phyloP scores from a whole-genome alignment of 495 filamentous ascomycete species.

The Daldinia bambusicola region DNA sequence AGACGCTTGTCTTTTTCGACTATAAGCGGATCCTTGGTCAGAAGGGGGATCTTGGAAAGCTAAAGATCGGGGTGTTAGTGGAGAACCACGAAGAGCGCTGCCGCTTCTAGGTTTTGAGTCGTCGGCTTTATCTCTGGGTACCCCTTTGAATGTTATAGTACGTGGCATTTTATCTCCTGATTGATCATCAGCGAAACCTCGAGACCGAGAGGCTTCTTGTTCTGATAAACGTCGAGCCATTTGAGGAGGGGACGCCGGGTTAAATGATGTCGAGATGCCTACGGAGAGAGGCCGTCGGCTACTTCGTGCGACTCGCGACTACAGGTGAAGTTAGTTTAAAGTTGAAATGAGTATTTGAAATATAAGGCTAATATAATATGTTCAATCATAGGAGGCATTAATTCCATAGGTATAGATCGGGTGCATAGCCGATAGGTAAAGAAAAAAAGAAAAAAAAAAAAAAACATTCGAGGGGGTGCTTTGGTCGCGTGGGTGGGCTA shows the following conservation, averaged over 20 bases:
- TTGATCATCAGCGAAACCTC: constrained; percentile 45
- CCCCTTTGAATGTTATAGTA: constrained; percentile 47
- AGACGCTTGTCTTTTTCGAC: constrained; percentile 51
- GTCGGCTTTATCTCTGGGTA: constrained; percentile 44
- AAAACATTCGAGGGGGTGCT: background rate
- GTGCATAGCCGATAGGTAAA: too few species aligned
- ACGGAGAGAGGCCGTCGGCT: constrained; percentile 59
- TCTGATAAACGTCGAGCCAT: constrained; percentile 58
- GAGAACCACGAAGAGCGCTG: constrained; percentile 52
- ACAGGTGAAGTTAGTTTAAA: constrained; percentile 30
- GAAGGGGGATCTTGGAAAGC: constrained; percentile 55
- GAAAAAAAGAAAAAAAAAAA: too few species aligned
- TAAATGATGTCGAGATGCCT: constrained; percentile 49
- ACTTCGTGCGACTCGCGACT: constrained; percentile 55
- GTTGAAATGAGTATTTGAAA: background rate
- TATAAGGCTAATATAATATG: background rate
- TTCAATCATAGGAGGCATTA: background rate
- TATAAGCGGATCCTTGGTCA: constrained; percentile 58
- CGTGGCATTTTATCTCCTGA: constrained; percentile 43
- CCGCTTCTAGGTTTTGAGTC: constrained; percentile 41
- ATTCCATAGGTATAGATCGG: background rate
- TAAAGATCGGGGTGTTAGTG: constrained; percentile 54
- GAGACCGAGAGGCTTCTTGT: constrained; percentile 53
- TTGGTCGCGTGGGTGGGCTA: background rate
- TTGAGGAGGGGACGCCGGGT: constrained; percentile 53